Evolutionary conservation across 257 asterid species (phyloP).

Genomic region (Hygrophila difformis): DNA sequence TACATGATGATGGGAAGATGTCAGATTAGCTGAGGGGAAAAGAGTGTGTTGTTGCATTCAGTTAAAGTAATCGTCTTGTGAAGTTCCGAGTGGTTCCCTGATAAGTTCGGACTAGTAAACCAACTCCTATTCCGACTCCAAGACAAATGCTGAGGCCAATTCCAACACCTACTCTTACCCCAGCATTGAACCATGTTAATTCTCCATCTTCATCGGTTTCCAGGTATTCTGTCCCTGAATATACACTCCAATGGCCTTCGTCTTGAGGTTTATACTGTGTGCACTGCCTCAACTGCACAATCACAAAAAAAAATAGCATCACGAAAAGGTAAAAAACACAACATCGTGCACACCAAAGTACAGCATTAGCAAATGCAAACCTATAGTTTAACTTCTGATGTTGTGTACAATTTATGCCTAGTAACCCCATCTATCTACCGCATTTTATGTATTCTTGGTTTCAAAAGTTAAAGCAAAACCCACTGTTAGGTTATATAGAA

Average conservation of each 20-base stretch:
- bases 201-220: constrained; percentile 62
- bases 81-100: constrained; percentile 64
- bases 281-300: constrained; percentile 28
- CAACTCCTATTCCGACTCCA: constrained; percentile 70
- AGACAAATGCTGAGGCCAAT: constrained; percentile 60
- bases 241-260: constrained; percentile 22
- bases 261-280: constrained; percentile 21
- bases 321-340: too few relatives aligned
- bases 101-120: constrained; percentile 57
- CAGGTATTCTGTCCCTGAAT: constrained; percentile 28
- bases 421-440: too few relatives aligned
- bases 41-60: background rate
- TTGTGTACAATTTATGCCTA: too few relatives aligned
- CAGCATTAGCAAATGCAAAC: too few relatives aligned
- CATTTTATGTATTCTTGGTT: too few relatives aligned
- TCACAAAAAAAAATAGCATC: too few relatives aligned
- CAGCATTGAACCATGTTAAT: constrained; percentile 68
- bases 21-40: constrained; percentile 14
- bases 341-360: too few relatives aligned
- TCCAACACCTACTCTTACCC: constrained; percentile 70
- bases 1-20: too few relatives aligned
- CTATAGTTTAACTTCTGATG: too few relatives aligned
- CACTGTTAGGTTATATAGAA: too few relatives aligned
- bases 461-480: too few relatives aligned
- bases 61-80: constrained; percentile 40